Evolutionary conservation across 2,329 filamentous ascomycete genomes (phyloP), one percentile per base, ranked within the genome.

Genomic region (Clonostachys chloroleuca): DNA sequence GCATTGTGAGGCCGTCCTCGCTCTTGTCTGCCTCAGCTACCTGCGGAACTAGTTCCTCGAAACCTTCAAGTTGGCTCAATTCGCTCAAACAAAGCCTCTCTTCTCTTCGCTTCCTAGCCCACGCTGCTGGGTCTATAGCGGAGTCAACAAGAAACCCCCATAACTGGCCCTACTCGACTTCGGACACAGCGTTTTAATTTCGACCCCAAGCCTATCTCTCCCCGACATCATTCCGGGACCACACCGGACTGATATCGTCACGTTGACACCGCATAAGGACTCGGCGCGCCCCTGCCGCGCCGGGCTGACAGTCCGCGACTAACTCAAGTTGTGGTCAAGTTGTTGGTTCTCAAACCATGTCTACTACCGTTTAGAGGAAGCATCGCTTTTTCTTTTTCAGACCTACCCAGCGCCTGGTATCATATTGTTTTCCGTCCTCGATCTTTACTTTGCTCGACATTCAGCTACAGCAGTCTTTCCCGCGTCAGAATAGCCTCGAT

Each of bases 131-230:
- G 91, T 95, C 84, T 92, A 92, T 72, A 85, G 85, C 79, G 92
- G 92, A 87, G 89, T 91, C 77, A 89, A 94, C 79, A 94, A 91
- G 78, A 92, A 95, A 75, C 92, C 94, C 68, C 92, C 92, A 80
- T 97, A 97, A 96, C 74, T 92, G 57, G 56, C 42, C 48, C 49
- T 50, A 45, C 42, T 45, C 45, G 40, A 46, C 51, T 47, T 48
- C 53, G 48, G 58, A 53, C 58, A 51, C 51, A 30, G 3, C 24
- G 24, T 47, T 50, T 20, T 9, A 34, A 13, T 17, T 39, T 17
- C 34, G 10, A 34, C 33, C 18, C 9, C 40, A 6, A 16, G 14
- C n/a, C 34, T 24, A 16, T 34, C 14, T 44, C 20, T 34, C 36
- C 41, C 37, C 18, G 39, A 18, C 34, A 36, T 17, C 45, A 47